phyloP scores from a whole-genome alignment of 2,329 filamentous ascomycete species.

The Phialocephala subalpina region DNA sequence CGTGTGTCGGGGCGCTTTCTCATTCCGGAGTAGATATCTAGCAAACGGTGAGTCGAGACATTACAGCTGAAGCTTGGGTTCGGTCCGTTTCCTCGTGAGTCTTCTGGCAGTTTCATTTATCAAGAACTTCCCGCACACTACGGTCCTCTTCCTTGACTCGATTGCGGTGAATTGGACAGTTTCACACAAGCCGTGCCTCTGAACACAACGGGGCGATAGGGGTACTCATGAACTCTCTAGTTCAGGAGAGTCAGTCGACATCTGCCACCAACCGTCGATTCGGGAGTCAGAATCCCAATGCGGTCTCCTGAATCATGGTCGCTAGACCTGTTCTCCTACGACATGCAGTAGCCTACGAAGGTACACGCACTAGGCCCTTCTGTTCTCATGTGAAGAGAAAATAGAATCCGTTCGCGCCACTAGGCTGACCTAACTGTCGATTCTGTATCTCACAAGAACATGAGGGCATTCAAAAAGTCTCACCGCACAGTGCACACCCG shows the following conservation, averaged over 20 bases:
- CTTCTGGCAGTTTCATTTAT: neutral
- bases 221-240: neutral
- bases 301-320: too few relatives aligned
- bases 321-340: neutral
- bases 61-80: neutral
- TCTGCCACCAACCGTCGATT: too few relatives aligned
- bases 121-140: neutral
- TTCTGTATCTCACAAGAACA: neutral
- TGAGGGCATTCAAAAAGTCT: neutral
- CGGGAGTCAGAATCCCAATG: too few relatives aligned
- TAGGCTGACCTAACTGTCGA: neutral
- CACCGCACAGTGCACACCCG: too few relatives aligned
- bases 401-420: neutral
- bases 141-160: neutral
- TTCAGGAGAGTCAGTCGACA: too few relatives aligned
- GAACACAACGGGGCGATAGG: neutral
- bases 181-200: neutral
- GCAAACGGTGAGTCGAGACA: neutral
- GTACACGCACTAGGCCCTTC: neutral
- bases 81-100: neutral
- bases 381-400: neutral
- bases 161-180: neutral
- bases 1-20: neutral
- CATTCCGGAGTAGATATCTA: too few relatives aligned
- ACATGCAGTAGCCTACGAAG: neutral